Percentiles rank a stretch among this genome's conserved stretches.
phyloP scores from a whole-genome alignment of 106 monocot species.

The Alisma plantagoaquatica region DNA sequence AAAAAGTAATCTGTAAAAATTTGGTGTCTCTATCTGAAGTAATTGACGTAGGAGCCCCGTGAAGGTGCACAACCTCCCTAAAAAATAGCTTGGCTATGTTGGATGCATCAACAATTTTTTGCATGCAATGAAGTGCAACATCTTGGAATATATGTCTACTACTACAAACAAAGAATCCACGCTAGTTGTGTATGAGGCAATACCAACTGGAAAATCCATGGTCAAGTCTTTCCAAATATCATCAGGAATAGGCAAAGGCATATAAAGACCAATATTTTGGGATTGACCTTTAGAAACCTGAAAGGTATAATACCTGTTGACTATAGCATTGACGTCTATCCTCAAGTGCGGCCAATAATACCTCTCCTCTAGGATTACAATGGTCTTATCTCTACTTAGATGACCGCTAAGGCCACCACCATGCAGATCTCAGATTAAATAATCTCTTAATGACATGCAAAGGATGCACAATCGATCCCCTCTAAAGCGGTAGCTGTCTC shows the following conservation, averaged over 20 bases:
- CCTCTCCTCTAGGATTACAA: neutral
- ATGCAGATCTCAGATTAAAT: slow-evolving; percentile 8
- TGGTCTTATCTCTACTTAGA: slow-evolving; percentile 4
- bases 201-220: slow-evolving; percentile 2
- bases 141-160: slow-evolving; percentile 4
- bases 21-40: slow-evolving; percentile 1
- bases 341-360: slow-evolving; percentile 5
- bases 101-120: neutral
- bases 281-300: neutral
- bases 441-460: neutral
- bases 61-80: neutral
- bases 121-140: slow-evolving; percentile 4
- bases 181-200: neutral
- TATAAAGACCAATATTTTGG: slow-evolving; percentile 3
- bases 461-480: slow-evolving; percentile 2
- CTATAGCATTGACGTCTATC: neutral
- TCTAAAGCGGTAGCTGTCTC: neutral
- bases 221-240: neutral
- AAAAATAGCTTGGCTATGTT: neutral
- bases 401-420: slow-evolving; percentile 5
- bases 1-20: neutral
- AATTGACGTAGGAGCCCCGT: neutral
- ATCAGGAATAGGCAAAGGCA: neutral
- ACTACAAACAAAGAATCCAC: slow-evolving; percentile 1
- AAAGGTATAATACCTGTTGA: neutral